Evolutionary conservation across 148 eudicot genomes (phyloP).

Genomic region (Pouteria glomerata): DNA sequence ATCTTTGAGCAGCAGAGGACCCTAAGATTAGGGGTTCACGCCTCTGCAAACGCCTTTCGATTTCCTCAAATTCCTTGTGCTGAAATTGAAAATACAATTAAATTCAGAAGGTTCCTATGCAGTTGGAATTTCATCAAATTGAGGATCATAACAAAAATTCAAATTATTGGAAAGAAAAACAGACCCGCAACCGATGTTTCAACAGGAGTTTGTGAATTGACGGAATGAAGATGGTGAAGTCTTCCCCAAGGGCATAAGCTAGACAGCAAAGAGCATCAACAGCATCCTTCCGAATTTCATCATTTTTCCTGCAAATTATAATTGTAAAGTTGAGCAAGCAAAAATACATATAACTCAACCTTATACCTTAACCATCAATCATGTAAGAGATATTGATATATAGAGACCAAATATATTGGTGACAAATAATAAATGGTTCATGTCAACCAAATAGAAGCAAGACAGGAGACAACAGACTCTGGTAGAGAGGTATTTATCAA

Average conservation of each 20-base stretch:
- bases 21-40: slow-evolving; percentile 71
- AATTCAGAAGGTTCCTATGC: not conserved
- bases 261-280: slow-evolving; percentile 94
- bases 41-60: slow-evolving; percentile 66
- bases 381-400: too few relatives aligned
- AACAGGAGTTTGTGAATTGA: slow-evolving; percentile 80
- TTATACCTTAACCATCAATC: too few relatives aligned
- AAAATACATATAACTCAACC: not conserved
- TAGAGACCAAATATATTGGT: too few relatives aligned
- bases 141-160: not conserved
- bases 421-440: too few relatives aligned
- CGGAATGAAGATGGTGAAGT: slow-evolving; percentile 90
- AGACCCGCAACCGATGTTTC: slow-evolving; percentile 84
- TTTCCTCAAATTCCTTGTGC: slow-evolving; percentile 97
- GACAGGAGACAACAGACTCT: too few relatives aligned
- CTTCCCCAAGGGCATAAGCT: slow-evolving; percentile 94
- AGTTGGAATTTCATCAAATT: not conserved
- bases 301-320: slow-evolving; percentile 58
- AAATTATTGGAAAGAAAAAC: slow-evolving; percentile 12
- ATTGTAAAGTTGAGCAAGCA: slow-evolving; percentile 2
- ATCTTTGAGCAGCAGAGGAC: slow-evolving; percentile 65
- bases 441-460: too few relatives aligned
- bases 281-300: slow-evolving; percentile 91
- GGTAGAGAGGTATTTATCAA: too few relatives aligned
- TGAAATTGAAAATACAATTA: slow-evolving; percentile 18